Evolutionary conservation across 192 early-diverging fungal genomes (phyloP).

Genomic region (Mortierella hygrophila): DNA sequence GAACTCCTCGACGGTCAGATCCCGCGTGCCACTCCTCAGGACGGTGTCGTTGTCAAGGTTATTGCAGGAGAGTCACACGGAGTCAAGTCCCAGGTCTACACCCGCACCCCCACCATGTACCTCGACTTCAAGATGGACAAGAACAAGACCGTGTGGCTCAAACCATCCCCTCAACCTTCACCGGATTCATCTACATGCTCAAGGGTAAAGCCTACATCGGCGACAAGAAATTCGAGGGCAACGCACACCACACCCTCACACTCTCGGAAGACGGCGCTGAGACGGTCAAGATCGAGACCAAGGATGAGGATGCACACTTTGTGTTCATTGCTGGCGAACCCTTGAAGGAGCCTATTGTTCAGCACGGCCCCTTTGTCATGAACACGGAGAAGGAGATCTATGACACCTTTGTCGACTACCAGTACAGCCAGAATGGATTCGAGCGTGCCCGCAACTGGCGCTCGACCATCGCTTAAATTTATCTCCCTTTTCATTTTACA

Average conservation of each 20-base stretch:
- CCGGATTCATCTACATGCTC: constrained; percentile 42
- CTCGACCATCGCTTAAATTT: constrained; percentile 40
- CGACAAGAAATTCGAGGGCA: constrained; percentile 33
- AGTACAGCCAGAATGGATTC: constrained; percentile 72
- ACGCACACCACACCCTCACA: constrained; percentile 29
- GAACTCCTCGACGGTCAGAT: constrained; percentile 30
- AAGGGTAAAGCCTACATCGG: constrained; percentile 33
- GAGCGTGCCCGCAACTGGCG: constrained; percentile 68
- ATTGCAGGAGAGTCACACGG: constrained; percentile 49
- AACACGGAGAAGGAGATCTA: constrained; percentile 70
- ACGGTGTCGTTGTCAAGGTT: constrained; percentile 16
- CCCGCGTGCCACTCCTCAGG: constrained; percentile 12
- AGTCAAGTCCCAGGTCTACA: constrained; percentile 25
- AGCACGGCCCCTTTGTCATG: constrained; percentile 79
- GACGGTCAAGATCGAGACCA: constrained; percentile 36
- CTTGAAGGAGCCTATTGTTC: constrained; percentile 65
- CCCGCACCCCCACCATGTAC: constrained; percentile 48
- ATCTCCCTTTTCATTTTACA: no score
- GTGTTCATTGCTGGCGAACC: constrained; percentile 63
- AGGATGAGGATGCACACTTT: constrained; percentile 41
- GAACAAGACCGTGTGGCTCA: constrained; percentile 30
- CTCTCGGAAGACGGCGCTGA: constrained; percentile 34
- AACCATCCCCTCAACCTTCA: constrained; percentile 40
- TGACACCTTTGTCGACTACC: constrained; percentile 70
- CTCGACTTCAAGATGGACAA: constrained; percentile 40